These are phyloP conservation scores for Colletotrichum gloeosporioides DNA, from an alignment of 2,329 filamentous ascomycete species.

Conservation along the genomic window DNA sequence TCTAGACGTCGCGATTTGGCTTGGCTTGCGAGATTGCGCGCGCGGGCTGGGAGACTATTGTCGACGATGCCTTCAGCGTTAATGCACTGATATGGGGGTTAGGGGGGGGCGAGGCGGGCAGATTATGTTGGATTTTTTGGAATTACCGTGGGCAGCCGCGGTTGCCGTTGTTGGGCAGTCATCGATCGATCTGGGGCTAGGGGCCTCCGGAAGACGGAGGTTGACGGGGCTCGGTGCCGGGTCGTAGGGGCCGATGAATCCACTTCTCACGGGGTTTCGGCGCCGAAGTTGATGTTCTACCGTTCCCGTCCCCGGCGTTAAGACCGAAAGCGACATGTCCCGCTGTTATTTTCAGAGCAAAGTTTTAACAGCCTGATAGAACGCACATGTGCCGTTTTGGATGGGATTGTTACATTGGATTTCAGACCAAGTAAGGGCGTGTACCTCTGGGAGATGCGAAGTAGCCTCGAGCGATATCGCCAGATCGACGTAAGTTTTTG, in stretches of 20 bases:
- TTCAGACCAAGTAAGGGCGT: neutral
- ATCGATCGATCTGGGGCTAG: neutral
- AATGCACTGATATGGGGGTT: neutral
- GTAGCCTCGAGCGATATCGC: neutral
- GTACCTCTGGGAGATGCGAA: neutral
- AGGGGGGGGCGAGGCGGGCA: neutral
- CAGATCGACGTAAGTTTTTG: accelerated
- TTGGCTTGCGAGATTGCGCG: neutral
- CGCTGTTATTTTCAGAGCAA: accelerated
- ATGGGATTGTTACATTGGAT: neutral
- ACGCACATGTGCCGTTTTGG: neutral
- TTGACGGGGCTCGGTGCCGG: neutral
- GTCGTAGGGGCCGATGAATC: neutral
- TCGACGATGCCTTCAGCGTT: neutral
- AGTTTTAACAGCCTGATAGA: neutral
- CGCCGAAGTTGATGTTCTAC: neutral
- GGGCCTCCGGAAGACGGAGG: neutral
- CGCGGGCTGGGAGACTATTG: neutral
- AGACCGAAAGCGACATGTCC: neutral
- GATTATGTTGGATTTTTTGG: neutral
- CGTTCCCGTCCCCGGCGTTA: neutral
- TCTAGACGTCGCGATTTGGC: neutral
- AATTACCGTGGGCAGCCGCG: neutral
- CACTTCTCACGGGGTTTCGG: neutral
- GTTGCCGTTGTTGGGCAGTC: neutral